A percentile compares a stretch with the other conserved stretches of the same genome.
Conservation (phyloP, 1,139 yeast genomes). For the Diutina mesorugosa region DNA sequence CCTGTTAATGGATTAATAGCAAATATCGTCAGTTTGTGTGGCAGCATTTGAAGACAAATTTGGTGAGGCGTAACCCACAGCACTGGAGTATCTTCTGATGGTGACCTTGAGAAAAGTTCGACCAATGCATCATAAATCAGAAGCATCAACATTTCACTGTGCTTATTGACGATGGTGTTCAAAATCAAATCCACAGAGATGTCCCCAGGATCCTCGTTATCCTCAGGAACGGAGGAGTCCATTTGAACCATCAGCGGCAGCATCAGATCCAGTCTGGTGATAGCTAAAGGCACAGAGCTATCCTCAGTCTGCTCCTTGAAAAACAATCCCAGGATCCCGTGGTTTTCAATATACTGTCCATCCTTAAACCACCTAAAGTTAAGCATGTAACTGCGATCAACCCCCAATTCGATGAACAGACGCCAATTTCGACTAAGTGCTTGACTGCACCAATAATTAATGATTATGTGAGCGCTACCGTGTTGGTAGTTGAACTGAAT, state of each 20-base stretch:
- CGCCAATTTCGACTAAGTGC: conserved; percentile 23
- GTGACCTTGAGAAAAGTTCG: conserved; percentile 7
- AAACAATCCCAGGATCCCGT: conserved; percentile 9
- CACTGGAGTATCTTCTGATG: conserved; percentile 3
- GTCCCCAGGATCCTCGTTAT: conserved; percentile 13
- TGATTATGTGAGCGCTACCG: conserved; percentile 36
- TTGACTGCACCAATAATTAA: conserved; percentile 61
- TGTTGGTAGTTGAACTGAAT: conserved; percentile 52
- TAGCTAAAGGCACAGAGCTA: conserved; percentile 3
- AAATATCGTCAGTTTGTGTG: conserved; percentile 21
- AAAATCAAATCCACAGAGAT: conserved; percentile 24
- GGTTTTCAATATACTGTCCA: conserved; percentile 21
- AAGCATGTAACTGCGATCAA: conserved; percentile 37
- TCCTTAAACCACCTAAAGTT: conserved; percentile 61
- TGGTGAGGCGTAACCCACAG: conserved; percentile 20
- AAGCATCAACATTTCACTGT: conserved; percentile 20
- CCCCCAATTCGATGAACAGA: conserved; percentile 54
- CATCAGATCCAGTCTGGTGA: conserved; percentile 5
- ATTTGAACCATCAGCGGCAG: conserved; percentile 5
- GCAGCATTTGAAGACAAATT: conserved; percentile 21
- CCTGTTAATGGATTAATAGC: conserved; percentile 37
- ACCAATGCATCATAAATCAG: conserved; percentile 11
- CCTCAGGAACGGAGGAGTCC: neutral
- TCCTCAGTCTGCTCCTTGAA: conserved; percentile 1
- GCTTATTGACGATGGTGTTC: conserved; percentile 22